These are phyloP conservation scores for Galerina sulciceps DNA, from an alignment of 768 basidiomycete species.

Conservation along the genomic window DNA sequence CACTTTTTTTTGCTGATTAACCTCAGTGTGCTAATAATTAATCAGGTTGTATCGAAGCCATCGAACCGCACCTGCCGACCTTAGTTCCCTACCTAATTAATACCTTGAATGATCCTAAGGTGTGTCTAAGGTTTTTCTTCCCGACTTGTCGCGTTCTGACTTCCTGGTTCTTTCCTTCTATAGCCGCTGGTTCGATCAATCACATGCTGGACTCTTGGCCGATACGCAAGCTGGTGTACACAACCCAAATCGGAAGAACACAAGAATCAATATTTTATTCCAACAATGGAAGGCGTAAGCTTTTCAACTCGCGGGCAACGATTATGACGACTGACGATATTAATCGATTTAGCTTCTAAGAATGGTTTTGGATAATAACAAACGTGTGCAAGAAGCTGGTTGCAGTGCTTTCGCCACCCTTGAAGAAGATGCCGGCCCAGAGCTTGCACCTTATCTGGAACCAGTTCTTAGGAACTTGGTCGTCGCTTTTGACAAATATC, in stretches of 20 bases:
- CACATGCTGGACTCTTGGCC: conserved; percentile 98
- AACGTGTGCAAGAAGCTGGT: conserved; percentile 98
- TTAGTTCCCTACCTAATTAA: conserved; percentile 92
- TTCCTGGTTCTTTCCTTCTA: conserved; percentile 13
- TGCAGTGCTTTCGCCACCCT: conserved; percentile 98
- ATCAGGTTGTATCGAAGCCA: conserved; percentile 92
- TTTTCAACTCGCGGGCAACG: neutral
- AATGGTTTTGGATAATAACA: conserved; percentile 98
- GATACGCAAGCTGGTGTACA: conserved; percentile 98
- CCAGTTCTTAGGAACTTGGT: conserved; percentile 95
- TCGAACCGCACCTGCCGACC: conserved; percentile 93
- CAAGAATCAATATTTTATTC: conserved; percentile 89
- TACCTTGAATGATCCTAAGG: conserved; percentile 91
- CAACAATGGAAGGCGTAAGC: conserved; percentile 95
- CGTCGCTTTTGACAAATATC: conserved; percentile 96
- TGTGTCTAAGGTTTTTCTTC: conserved; percentile 32
- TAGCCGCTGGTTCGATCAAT: conserved; percentile 98
- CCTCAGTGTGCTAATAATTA: neutral
- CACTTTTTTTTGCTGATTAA: neutral
- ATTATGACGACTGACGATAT: conserved; percentile 2
- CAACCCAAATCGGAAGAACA: conserved; percentile 84
- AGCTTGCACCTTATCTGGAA: conserved; percentile 91
- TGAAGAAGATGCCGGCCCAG: conserved; percentile 93
- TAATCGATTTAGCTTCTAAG: conserved; percentile 72
- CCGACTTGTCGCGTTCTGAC: conserved; percentile 5